Evolutionary conservation across 2,329 filamentous ascomycete genomes (phyloP).

Genomic region (Rhynchosporium agropyri): DNA sequence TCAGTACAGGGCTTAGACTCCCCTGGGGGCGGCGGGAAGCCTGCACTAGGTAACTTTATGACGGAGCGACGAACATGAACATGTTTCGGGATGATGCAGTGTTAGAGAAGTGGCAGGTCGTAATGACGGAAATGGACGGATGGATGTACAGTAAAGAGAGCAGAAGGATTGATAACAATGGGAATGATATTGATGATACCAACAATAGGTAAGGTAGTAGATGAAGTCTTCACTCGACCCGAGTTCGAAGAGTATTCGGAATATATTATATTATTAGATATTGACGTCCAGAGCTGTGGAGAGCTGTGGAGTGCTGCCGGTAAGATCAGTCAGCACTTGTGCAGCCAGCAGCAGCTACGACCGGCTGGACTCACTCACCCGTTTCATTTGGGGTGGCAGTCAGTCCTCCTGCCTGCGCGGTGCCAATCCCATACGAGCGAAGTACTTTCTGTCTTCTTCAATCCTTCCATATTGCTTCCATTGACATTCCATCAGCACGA

Average conservation of each 20-base stretch:
- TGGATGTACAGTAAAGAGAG: no score
- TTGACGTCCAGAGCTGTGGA: slow-evolving; percentile 1
- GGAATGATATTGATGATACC: no score
- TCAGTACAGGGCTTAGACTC: slow-evolving; percentile 7
- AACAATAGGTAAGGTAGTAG: no score
- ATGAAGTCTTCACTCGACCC: no score
- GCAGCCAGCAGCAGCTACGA: no score
- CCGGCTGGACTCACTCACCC: neutral
- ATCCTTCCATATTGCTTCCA: neutral
- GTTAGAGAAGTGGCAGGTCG: neutral
- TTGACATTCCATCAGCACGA: neutral
- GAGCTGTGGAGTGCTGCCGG: neutral
- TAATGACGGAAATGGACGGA: neutral
- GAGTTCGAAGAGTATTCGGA: no score
- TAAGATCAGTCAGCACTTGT: neutral
- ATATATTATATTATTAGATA: neutral
- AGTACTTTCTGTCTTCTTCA: slow-evolving; percentile 5
- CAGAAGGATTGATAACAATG: no score
- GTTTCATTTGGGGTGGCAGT: slow-evolving; percentile 15
- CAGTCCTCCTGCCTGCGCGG: neutral
- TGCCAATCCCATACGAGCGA: slow-evolving; percentile 16
- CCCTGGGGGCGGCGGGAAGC: neutral
- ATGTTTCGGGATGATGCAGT: slow-evolving; percentile 16
- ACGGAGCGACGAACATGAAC: slow-evolving; percentile 18
- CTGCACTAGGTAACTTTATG: slow-evolving; percentile 27